A percentile compares a stretch with the other conserved stretches of the same genome.
phyloP scores from a whole-genome alignment of 192 early-diverging fungal species.

The Jimgerdemannia lactiflua region DNA sequence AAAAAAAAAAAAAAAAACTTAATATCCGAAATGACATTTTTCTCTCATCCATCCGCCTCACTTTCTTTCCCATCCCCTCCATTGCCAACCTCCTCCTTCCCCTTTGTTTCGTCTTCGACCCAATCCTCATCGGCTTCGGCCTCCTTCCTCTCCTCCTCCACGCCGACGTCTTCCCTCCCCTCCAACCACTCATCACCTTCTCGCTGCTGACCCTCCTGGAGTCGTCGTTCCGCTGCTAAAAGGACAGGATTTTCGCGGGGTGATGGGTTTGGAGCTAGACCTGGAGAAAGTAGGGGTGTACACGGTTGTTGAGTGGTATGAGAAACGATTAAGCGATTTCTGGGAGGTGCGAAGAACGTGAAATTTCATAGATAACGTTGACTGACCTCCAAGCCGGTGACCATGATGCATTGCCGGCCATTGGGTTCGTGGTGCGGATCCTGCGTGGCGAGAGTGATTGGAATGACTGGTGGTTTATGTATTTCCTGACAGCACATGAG shows the following conservation, averaged over 20 bases:
- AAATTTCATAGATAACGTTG: neutral
- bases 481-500: too few species aligned
- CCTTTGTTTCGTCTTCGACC: neutral
- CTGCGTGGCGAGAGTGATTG: neutral
- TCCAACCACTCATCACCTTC: neutral
- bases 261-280: neutral
- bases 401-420: neutral
- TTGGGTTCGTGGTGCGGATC: neutral
- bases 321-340: too few species aligned
- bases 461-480: too few species aligned
- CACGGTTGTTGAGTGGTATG: too few species aligned
- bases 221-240: neutral
- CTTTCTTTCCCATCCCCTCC: neutral
- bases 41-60: neutral
- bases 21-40: neutral
- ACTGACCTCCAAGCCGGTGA: neutral
- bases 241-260: neutral
- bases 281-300: neutral
- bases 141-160: neutral
- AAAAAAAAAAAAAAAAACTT: neutral
- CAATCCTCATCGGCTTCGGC: neutral
- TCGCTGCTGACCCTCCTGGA: neutral
- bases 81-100: neutral
- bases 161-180: neutral
- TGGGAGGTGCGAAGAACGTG: too few species aligned